These are phyloP conservation scores for Sporothrix brasiliensis DNA, from an alignment of 2,329 filamentous ascomycete genomes.

Conservation along the genomic window DNA sequence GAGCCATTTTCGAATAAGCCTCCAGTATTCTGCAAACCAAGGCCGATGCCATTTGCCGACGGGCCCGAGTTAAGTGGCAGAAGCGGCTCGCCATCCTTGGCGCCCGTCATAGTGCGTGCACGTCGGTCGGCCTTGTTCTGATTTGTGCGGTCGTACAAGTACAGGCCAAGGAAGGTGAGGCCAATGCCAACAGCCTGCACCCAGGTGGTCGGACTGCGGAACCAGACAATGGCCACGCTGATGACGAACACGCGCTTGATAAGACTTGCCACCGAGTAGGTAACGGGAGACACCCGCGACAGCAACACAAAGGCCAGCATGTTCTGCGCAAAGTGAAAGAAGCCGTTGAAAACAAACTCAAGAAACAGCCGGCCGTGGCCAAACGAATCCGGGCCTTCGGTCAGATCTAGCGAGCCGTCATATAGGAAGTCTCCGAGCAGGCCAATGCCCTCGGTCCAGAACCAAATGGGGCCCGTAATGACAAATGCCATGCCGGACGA, in stretches of 20 bases:
- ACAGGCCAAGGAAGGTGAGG: constrained; percentile 88
- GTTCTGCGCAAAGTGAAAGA: constrained; percentile 95
- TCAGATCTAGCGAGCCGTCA: constrained; percentile 73
- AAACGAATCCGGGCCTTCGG: constrained; percentile 64
- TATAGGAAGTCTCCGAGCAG: constrained; percentile 77
- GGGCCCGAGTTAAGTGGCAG: constrained; percentile 62
- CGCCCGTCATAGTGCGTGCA: constrained; percentile 65
- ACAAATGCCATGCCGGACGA: constrained; percentile 93
- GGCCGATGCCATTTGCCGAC: constrained; percentile 14
- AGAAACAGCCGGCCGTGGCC: constrained; percentile 72
- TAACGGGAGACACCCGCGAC: constrained; percentile 92
- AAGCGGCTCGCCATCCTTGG: constrained; percentile 55
- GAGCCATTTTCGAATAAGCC: constrained; percentile 47
- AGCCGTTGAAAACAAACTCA: constrained; percentile 97
- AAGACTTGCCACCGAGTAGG: constrained; percentile 92
- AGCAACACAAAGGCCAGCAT: constrained; percentile 91
- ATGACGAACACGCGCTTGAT: constrained; percentile 99
- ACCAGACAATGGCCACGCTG: constrained; percentile 93
- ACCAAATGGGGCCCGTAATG: constrained; percentile 87
- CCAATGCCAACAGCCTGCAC: constrained; percentile 82
- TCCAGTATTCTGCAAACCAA: constrained; percentile 43
- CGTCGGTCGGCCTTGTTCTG: constrained; percentile 86
- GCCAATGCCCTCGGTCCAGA: constrained; percentile 82
- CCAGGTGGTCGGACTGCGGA: constrained; percentile 81
- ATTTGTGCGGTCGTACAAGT: constrained; percentile 91